phyloP scores from a whole-genome alignment of 768 basidiomycete species.

The Trametes villosa region DNA sequence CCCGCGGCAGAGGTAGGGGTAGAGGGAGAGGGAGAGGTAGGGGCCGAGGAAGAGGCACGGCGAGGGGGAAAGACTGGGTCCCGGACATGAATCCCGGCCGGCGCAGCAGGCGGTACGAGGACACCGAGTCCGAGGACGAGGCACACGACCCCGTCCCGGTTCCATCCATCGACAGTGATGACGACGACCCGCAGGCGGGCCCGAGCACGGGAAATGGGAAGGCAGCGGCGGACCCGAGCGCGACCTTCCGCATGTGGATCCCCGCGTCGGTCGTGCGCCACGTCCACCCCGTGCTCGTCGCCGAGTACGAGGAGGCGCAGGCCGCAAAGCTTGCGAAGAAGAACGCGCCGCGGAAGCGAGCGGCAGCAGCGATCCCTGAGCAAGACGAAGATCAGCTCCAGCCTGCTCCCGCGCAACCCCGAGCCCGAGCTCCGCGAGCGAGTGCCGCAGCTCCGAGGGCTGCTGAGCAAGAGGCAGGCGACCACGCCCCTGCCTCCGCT shows the following conservation, averaged over 20 bases:
- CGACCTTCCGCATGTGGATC: conserved; percentile 45
- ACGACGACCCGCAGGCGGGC: conserved; percentile 1
- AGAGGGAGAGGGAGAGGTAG: background rate
- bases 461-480: too few relatives aligned
- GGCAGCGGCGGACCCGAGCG: conserved; percentile 26
- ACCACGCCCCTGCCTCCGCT: too few relatives aligned
- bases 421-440: too few relatives aligned
- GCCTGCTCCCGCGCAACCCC: background rate
- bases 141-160: too few relatives aligned
- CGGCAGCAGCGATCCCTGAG: background rate
- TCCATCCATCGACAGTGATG: background rate
- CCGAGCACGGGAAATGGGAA: background rate
- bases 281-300: conserved; percentile 45
- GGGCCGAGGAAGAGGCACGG: background rate
- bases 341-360: background rate
- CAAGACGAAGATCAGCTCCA: background rate
- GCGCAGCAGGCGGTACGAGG: too few relatives aligned
- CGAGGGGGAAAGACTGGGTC: too few relatives aligned
- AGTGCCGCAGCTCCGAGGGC: too few relatives aligned
- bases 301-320: conserved; percentile 36
- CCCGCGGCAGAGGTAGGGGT: background rate
- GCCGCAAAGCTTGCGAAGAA: conserved; percentile 38
- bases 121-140: conserved; percentile 3
- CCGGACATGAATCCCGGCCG: too few relatives aligned
- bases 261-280: conserved; percentile 46